These are phyloP conservation scores for Astragalus membranaceus DNA, from an alignment of 306 rosid species.

Conservation along the genomic window DNA sequence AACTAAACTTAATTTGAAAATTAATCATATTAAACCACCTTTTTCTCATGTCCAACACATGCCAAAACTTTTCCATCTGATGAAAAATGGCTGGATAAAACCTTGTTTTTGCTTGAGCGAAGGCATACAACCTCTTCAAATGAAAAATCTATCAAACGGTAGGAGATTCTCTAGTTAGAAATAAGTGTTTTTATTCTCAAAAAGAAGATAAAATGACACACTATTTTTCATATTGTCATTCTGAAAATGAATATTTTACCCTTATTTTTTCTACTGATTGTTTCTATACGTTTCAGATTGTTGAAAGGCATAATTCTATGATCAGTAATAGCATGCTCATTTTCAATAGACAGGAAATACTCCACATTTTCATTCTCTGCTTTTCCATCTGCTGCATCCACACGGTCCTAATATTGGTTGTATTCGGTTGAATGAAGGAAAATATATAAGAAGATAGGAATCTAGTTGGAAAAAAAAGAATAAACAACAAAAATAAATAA, in stretches of 20 bases:
- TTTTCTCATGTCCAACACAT: slow-evolving; percentile 51
- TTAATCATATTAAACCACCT: slow-evolving; percentile 35
- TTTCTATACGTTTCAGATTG: slow-evolving; percentile 23
- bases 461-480: slow-evolving; percentile 3
- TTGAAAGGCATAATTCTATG: slow-evolving; percentile 25
- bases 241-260: slow-evolving; percentile 25
- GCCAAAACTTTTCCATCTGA: slow-evolving; percentile 52
- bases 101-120: slow-evolving; percentile 36
- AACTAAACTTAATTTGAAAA: slow-evolving; percentile 3
- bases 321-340: slow-evolving; percentile 22
- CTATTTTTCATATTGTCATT: background rate
- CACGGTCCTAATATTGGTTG: slow-evolving; percentile 27
- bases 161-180: slow-evolving; percentile 10
- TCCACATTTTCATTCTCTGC: slow-evolving; percentile 28
- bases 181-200: background rate
- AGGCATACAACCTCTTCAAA: slow-evolving; percentile 46
- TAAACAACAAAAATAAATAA: slow-evolving; percentile 5
- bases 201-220: background rate
- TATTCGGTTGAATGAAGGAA: slow-evolving; percentile 7
- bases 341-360: slow-evolving; percentile 35
- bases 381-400: slow-evolving; percentile 18
- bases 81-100: slow-evolving; percentile 63
- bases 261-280: slow-evolving; percentile 12
- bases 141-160: slow-evolving; percentile 30
- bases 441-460: slow-evolving; percentile 8